Base-by-base conservation (phyloP, 2,329 filamentous ascomycete genomes). In the Alternaria infectoria region DNA sequence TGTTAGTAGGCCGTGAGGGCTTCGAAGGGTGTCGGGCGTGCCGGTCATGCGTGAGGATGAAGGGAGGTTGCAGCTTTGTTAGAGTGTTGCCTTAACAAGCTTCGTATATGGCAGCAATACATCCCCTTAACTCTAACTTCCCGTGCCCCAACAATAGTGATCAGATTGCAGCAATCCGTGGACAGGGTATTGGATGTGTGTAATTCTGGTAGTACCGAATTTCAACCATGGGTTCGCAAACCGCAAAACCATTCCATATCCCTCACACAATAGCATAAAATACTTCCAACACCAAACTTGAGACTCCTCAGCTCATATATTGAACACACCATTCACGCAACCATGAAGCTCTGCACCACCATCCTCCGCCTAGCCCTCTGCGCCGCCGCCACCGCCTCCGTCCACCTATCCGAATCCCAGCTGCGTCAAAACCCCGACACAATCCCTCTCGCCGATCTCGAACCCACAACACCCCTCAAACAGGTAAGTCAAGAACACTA, bases 181-280 rank as follows among this genome's bases (percentile, higher is more conserved):
- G 36, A 17, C 9, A 17, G n/a, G 36, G n/a, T 17, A 17, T 40
- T 40, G 5, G 9, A 40, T 17, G 5, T 17, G 15, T 17, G 36
- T 17, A 5, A 17, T 11, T 40, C 36, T 40, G 15, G 36, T 40
- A 40, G 36, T 17, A 40, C 36, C 36, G n/a, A 40, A 40, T 17
- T 17, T 40, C n/a, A 40, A 17, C 36, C 36, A 3, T 40, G 36
- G 36, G n/a, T 36, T 36, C 32, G 32, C 32, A 36, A 36, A 36
- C 7, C 32, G 32, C 32, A 36, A 36, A 36, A 36, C 15, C 32
- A 36, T 5, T 5, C 32, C 32, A n/a, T 0, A 36, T 0, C 2
- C 32, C 32, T 36, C 4, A 36, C 0, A 0, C 32, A 36, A n/a
- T n/a, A 0, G 7, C 15, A 0, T n/a, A 0, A 36, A 36, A 36